phyloP scores from a whole-genome alignment of 1,284 basidiomycete genomes.

The Ceraceosorus guamensis region DNA sequence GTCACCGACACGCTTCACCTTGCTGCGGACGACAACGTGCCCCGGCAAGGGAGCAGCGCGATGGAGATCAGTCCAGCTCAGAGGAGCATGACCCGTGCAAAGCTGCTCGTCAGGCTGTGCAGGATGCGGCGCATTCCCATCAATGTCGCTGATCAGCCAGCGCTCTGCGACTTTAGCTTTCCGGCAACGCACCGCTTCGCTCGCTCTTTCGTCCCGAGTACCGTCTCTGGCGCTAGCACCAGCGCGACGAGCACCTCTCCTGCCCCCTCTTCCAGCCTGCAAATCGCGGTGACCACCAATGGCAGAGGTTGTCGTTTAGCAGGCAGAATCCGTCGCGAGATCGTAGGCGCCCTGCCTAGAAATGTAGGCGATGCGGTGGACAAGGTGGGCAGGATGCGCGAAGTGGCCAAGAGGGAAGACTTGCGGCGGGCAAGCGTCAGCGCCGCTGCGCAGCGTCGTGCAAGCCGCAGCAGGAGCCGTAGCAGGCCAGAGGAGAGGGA shows the following conservation, averaged over 20 bases:
- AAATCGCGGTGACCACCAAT: conserved; percentile 84
- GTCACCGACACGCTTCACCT: conserved; percentile 42
- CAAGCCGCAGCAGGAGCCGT: background rate
- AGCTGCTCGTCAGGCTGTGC: conserved; percentile 29
- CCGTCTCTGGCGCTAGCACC: background rate
- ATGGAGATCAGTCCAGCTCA: background rate
- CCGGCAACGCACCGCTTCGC: conserved; percentile 76
- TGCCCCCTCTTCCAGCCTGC: conserved; percentile 56
- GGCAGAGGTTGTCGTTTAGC: conserved; percentile 83
- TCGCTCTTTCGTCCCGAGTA: conserved; percentile 10
- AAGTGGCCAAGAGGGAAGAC: conserved; percentile 55
- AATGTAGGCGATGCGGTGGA: conserved; percentile 71
- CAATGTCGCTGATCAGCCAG: conserved; percentile 78
- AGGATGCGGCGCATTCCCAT: conserved; percentile 59
- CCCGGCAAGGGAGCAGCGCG: background rate
- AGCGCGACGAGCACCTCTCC: background rate
- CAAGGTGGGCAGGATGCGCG: conserved; percentile 66
- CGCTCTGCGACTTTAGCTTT: conserved; percentile 83
- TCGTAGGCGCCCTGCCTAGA: conserved; percentile 67
- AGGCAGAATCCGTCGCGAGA: conserved; percentile 70
- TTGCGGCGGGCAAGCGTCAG: conserved; percentile 6
- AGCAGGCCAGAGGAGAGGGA: conserved; percentile 18
- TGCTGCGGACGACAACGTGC: conserved; percentile 13
- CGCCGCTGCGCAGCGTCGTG: conserved; percentile 2
- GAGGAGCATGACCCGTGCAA: conserved; percentile 19